Evolutionary conservation across 495 filamentous ascomycete genomes (phyloP), one percentile per base, ranked within the genome.

Genomic region (Peziza echinospora): DNA sequence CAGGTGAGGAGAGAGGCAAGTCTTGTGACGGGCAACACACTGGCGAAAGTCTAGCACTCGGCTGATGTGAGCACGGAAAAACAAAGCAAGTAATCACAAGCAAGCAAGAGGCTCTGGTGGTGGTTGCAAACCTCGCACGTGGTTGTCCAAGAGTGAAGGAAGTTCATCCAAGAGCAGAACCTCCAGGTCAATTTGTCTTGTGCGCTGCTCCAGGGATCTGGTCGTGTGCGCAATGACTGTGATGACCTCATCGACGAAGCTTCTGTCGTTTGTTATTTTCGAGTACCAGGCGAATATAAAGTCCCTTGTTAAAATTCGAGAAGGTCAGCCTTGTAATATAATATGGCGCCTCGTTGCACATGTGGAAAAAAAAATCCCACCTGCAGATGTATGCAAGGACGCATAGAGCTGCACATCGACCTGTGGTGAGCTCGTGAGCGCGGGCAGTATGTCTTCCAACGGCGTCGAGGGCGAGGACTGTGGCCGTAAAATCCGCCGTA

Each of bases 401-500:
- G 83, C 89, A 58, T 94, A 97, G 24, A 97, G 71, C 60, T 97
- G 80, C 49, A 84, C 64, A 57, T 97, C 89, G 48, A 93, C 73
- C 48, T 85, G 82, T 59, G 93, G 89, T 47, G 80, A 84, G 63
- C 82, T 86, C 17, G 89, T 93, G 52, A 97, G 71, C 19, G 85
- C 84, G 26, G 87, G 89, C 34, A 97, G 63, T 23, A 93, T 67
- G 51, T 86, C 82, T 43, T 87, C 74, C 48, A 91, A 65, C 47
- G 77, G 66, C 19, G 61, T 59, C 24, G 71, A 68, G 22, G 73
- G 68, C 13, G 56, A 49, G 1, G 52, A 45, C 21, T 59, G 50
- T 9, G 60, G 46, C 54, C 76, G 80, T n/a, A 84, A 67, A 13
- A 75, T 69, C 10, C 75, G 71, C 49, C 77, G 69, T 49, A 84